Percentiles rank a stretch among this genome's conserved stretches.
These are phyloP conservation scores for Ganoderma sinense DNA, from an alignment of 1,284 basidiomycete genomes.

Conservation along the genomic window DNA sequence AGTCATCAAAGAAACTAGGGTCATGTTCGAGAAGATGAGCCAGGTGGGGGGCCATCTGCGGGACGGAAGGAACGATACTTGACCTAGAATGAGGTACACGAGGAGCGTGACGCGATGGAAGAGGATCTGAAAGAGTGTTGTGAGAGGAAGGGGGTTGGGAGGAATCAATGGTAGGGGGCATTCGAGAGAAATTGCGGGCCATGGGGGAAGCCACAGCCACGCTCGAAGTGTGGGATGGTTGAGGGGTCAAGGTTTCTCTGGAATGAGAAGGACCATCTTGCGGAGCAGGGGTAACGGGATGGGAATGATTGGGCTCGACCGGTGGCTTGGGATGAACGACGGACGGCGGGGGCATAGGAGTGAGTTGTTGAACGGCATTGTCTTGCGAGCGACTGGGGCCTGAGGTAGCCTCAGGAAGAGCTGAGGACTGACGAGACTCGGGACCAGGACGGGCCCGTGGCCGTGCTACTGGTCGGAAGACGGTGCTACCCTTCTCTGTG, in stretches of 20 bases:
- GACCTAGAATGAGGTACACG: background rate
- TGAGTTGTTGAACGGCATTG: background rate
- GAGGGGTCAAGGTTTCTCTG: background rate
- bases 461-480: conserved; percentile 73
- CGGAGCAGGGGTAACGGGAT: background rate
- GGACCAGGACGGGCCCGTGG: conserved; percentile 50
- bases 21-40: background rate
- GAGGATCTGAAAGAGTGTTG: background rate
- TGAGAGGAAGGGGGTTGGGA: conserved; percentile 6
- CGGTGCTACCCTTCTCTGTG: conserved; percentile 73
- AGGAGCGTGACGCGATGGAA: conserved; percentile 8
- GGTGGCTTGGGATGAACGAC: conserved; percentile 23
- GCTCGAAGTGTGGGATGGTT: background rate
- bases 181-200: conserved; percentile 13
- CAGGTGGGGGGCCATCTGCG: background rate
- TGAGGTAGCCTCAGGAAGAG: conserved; percentile 38
- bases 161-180: conserved; percentile 22
- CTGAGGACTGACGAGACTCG: conserved; percentile 49
- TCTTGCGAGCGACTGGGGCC: conserved; percentile 13
- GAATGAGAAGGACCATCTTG: background rate
- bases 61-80: background rate
- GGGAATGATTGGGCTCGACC: background rate
- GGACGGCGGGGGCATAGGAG: conserved; percentile 35
- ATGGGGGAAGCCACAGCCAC: background rate
- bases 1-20: background rate